Evolutionary conservation across 2,329 filamentous ascomycete species (phyloP).

Genomic region (Fusarium cicatricum): DNA sequence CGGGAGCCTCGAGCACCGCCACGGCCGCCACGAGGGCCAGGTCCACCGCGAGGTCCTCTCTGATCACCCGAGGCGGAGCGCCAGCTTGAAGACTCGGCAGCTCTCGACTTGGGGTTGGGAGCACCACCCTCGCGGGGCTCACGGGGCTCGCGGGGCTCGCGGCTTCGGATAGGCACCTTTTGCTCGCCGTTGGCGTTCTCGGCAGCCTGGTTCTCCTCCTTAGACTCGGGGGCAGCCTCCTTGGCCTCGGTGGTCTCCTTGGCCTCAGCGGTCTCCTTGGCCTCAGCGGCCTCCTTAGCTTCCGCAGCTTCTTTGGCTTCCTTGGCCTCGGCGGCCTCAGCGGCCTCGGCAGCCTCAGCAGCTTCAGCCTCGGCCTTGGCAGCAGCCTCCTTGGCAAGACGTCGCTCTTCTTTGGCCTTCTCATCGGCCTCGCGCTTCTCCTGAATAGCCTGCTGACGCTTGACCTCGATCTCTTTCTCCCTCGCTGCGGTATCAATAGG

Average conservation of each 20-base stretch:
- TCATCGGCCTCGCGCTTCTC: slow-evolving; percentile 90
- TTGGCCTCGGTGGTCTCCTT: slow-evolving; percentile 40
- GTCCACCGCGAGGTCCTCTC: slow-evolving; percentile 57
- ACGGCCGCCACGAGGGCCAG: slow-evolving; percentile 55
- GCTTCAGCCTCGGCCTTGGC: slow-evolving; percentile 56
- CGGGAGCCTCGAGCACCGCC: too few species aligned
- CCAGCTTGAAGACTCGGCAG: slow-evolving; percentile 68
- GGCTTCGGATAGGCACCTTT: slow-evolving; percentile 53
- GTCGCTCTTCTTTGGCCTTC: slow-evolving; percentile 80
- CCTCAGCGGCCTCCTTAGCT: slow-evolving; percentile 35
- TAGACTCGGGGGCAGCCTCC: slow-evolving; percentile 38
- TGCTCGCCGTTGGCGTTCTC: slow-evolving; percentile 54
- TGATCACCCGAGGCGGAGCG: slow-evolving; percentile 60
- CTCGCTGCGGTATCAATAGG: slow-evolving; percentile 93
- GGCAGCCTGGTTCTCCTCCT: slow-evolving; percentile 16
- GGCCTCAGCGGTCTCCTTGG: slow-evolving; percentile 43
- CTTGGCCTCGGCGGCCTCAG: slow-evolving; percentile 43
- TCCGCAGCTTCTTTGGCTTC: slow-evolving; percentile 42
- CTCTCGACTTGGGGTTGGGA: slow-evolving; percentile 60
- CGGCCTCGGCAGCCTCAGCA: slow-evolving; percentile 42
- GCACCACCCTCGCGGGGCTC: slow-evolving; percentile 52
- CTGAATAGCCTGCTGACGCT: slow-evolving; percentile 74
- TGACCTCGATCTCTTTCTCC: slow-evolving; percentile 91
- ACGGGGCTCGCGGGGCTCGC: slow-evolving; percentile 51
- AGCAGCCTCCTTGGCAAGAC: slow-evolving; percentile 66